A percentile compares a stretch with the other conserved stretches of the same genome.
Evolutionary conservation across 2,329 filamentous ascomycete species (phyloP).

Genomic region (Colletotrichum magnum): DNA sequence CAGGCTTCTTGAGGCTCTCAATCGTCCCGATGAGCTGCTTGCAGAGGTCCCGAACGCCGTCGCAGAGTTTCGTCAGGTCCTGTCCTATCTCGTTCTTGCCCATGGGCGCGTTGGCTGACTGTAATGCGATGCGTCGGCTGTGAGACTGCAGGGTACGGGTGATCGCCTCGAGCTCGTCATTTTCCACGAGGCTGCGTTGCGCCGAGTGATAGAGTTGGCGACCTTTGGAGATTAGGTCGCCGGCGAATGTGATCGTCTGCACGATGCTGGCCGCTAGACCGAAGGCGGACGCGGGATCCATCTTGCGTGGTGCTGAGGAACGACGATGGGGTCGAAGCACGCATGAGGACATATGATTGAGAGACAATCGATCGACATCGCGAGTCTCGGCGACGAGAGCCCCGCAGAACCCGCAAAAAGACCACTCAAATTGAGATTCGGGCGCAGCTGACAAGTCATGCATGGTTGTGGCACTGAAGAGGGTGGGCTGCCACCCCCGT

Average conservation of each 20-base stretch:
- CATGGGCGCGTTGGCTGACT: background rate
- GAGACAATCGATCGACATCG: too few species aligned
- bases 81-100: background rate
- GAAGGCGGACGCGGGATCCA: conserved; percentile 17
- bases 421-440: background rate
- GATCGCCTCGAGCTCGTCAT: conserved; percentile 1
- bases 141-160: background rate
- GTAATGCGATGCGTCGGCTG: background rate
- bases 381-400: too few species aligned
- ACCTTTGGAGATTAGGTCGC: background rate
- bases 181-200: background rate
- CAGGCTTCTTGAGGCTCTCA: background rate
- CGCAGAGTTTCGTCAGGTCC: background rate
- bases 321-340: background rate
- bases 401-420: background rate
- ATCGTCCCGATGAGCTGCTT: background rate
- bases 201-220: background rate
- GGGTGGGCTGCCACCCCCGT: too few species aligned
- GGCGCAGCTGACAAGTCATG: background rate
- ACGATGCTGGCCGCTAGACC: conserved; percentile 9
- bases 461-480: too few species aligned
- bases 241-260: background rate
- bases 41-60: background rate
- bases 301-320: background rate
- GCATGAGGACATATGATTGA: background rate